These are phyloP conservation scores for Ceratocystis alfenasii DNA, from an alignment of 2,329 filamentous ascomycete genomes.

Conservation along the genomic window DNA sequence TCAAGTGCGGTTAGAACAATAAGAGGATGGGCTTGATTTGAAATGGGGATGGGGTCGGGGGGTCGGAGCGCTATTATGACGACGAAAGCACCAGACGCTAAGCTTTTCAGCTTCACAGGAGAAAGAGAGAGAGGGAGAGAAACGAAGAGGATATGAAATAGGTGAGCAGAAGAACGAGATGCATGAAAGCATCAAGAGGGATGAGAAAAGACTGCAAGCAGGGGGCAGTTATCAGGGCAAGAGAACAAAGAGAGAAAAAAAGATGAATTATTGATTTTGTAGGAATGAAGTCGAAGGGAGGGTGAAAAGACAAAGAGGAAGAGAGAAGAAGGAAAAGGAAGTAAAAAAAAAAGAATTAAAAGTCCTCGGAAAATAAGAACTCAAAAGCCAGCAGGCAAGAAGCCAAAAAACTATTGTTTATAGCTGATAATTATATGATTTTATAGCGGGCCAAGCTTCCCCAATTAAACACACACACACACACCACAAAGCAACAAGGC, in stretches of 20 bases:
- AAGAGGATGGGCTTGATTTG: neutral
- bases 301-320: neutral
- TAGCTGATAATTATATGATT: too few relatives aligned
- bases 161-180: neutral
- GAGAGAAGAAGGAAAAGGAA: neutral
- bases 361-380: neutral
- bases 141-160: neutral
- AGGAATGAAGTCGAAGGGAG: neutral
- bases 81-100: neutral
- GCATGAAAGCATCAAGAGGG: slow-evolving; percentile 5
- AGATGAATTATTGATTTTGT: neutral
- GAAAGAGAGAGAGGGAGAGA: neutral
- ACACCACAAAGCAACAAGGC: neutral
- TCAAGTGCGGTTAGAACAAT: neutral
- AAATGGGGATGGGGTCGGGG: neutral
- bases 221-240: slow-evolving; percentile 7
- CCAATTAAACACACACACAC: too few relatives aligned
- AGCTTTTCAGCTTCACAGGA: neutral
- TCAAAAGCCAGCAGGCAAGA: neutral
- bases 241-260: slow-evolving; percentile 1
- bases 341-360: neutral
- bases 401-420: neutral
- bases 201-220: neutral
- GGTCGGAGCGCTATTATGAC: slow-evolving; percentile 8
- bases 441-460: too few relatives aligned